Conservation (phyloP, 1,139 yeast genomes). For the Pichia sp. region DNA sequence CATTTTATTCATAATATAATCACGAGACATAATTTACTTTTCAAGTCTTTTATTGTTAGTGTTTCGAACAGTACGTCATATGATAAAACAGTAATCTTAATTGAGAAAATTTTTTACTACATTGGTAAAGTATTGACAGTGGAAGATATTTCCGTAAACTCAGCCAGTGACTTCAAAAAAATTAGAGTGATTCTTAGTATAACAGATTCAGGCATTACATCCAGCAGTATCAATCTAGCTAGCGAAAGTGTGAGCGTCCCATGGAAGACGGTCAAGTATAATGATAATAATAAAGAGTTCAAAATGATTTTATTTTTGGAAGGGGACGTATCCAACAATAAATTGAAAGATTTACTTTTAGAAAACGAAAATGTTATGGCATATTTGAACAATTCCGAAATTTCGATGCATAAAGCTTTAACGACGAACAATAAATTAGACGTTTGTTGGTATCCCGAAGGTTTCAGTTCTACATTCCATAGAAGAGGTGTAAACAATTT, state of each 20-base stretch:
- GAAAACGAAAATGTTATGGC: not conserved
- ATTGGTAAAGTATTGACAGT: conserved; percentile 7
- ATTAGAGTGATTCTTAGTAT: conserved; percentile 2
- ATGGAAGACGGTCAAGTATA: conserved; percentile 7
- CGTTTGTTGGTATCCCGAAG: conserved; percentile 31
- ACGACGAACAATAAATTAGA: conserved; percentile 13
- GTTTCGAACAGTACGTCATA: conserved; percentile 19
- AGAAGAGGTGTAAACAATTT: conserved; percentile 34
- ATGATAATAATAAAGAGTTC: conserved; percentile 4
- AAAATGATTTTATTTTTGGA: conserved; percentile 10
- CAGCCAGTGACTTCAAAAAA: not conserved
- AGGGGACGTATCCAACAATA: not conserved
- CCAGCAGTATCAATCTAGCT: not conserved
- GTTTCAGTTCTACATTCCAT: conserved; percentile 36
- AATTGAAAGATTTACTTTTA: no score
- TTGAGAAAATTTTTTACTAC: conserved; percentile 5
- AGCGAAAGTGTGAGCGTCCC: conserved; percentile 3
- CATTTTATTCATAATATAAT: conserved; percentile 23
- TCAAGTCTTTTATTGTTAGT: conserved; percentile 22
- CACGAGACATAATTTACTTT: conserved; percentile 20
- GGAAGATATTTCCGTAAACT: not conserved
- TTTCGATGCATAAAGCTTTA: conserved; percentile 4
- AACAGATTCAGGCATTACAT: conserved; percentile 7
- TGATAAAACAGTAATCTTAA: conserved; percentile 5
- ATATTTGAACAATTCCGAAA: conserved; percentile 1